Evolutionary conservation across 306 rosid species (phyloP), one percentile per base, ranked within the genome.

Genomic region (Prunus salicina): DNA sequence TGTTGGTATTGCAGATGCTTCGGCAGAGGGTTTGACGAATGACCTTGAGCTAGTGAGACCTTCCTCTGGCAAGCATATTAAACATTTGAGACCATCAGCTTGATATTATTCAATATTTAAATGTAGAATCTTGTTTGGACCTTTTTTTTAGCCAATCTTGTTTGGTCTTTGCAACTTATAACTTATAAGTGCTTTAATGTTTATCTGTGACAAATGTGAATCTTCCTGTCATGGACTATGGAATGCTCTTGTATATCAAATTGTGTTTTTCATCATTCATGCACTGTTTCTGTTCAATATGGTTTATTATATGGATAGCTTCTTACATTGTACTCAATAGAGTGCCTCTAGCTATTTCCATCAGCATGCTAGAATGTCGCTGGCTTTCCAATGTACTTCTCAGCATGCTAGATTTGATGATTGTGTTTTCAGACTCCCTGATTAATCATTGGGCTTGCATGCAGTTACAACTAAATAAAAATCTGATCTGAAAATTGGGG

Each of bases 1-100:
- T 81, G 19, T 79, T 72, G 81, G 52, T 81, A 77, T 71, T 71
- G 80, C 84, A 90, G 96, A 90, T 75, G 78, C 83, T 56, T 81
- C 68, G n/a, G 69, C 76, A 12, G 76, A 72, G 69, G 84, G 76
- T 78, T 74, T 83, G 81, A 86, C 74, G 82, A 89, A 69, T 22
- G 78, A 79, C 61, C 84, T 83, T 76, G 93, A 94, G 80, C 78
- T 87, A 64, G 86, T 24, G 41, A 90, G 79, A 80, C 78, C 93
- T 12, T 80, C 82, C 81, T 82, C 97, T 25, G 89, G 84, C 69
- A 94, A 90, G 86, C 91, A 5, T 34, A 34, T 5, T 32, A 34
- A 79, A 61, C 91, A 86, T 73, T 86, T 88, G 84, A 88, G 97
- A 72, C 97, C 98, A 60, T 86, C 93, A 19, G 83, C 97, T 78